Base-by-base conservation (phyloP, 75 land plant species). In the Adiantum capillusveneris region DNA sequence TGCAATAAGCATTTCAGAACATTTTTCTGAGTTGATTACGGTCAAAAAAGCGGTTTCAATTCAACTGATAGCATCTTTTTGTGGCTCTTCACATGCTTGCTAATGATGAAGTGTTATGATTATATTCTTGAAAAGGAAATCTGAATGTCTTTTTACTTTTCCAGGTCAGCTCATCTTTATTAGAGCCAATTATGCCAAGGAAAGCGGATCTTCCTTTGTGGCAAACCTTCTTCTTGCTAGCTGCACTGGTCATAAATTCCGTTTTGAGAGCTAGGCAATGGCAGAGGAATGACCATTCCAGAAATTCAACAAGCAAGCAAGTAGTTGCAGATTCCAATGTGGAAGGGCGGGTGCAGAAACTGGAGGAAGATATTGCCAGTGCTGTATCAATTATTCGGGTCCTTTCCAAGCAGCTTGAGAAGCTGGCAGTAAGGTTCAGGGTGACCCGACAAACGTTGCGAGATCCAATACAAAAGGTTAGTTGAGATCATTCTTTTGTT, bases 391-490 rank as follows among this genome's bases (percentile, higher is more conserved):
- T 84, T 24, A 49, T 80, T 29, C 62, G 84, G 44, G 78, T 60
- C 37, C 65, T 92, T 46, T 78, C 89, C 22, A 78, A 84, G 66
- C 97, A 92, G 64, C 73, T 92, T 53, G 97, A 88, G 76, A 88
- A 92, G 74, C 68, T 92, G 56, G 97, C 94, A 25, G 84, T 85
- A 65, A 42, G 97, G 69, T 88, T 92, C 68, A 70, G 90, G 69
- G 82, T 83, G 14, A 84, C 84, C 0, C 70, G 84, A 58, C 83
- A 78, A 71, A 37, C 94, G 0, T 57, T 92, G 56, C 84, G 84
- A 66, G 89, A 78, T 25, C 97, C 97, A 24, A 82, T 92, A 44
- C 66, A 76, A 37, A 80, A 84, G 94, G 97, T 88, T 9, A 34
- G 9, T 34, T 34, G 37, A 34, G 37, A 9, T 5, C 37, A 34